phyloP scores from a whole-genome alignment of 129 eudicot species.

The Pulicaria dysenterica region DNA sequence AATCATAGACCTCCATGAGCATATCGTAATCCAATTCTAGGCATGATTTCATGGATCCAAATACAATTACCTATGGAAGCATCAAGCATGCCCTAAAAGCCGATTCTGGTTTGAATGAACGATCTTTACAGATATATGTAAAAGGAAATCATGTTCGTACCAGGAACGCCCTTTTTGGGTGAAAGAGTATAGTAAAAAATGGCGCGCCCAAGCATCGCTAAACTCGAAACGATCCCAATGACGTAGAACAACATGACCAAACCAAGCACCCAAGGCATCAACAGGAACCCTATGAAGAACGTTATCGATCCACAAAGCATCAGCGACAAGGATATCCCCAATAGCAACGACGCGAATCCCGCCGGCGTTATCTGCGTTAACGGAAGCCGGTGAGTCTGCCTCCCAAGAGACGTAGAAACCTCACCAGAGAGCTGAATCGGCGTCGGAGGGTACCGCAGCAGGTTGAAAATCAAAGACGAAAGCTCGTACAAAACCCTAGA shows the following conservation, averaged over 20 bases:
- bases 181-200: slow-evolving; percentile 45
- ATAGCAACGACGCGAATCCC: slow-evolving; percentile 61
- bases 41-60: no score
- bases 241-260: slow-evolving; percentile 63
- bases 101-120: no score
- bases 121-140: neutral
- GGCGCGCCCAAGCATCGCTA: slow-evolving; percentile 65
- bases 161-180: slow-evolving; percentile 50
- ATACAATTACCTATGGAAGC: no score
- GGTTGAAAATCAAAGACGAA: slow-evolving; percentile 52
- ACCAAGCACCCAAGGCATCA: slow-evolving; percentile 89
- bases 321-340: slow-evolving; percentile 64
- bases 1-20: no score
- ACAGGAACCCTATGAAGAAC: slow-evolving; percentile 66
- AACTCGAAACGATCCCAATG: slow-evolving; percentile 62
- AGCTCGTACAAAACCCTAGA: slow-evolving; percentile 60
- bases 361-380: slow-evolving; percentile 48
- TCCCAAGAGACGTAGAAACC: slow-evolving; percentile 19
- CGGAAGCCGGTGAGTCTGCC: slow-evolving; percentile 16
- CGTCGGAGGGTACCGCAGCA: slow-evolving; percentile 58
- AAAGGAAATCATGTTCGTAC: slow-evolving; percentile 34
- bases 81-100: no score
- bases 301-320: slow-evolving; percentile 86
- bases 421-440: slow-evolving; percentile 44
- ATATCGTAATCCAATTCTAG: no score